Conservation (phyloP, 768 basidiomycete genomes). For the Cystobasidium ongulense region DNA sequence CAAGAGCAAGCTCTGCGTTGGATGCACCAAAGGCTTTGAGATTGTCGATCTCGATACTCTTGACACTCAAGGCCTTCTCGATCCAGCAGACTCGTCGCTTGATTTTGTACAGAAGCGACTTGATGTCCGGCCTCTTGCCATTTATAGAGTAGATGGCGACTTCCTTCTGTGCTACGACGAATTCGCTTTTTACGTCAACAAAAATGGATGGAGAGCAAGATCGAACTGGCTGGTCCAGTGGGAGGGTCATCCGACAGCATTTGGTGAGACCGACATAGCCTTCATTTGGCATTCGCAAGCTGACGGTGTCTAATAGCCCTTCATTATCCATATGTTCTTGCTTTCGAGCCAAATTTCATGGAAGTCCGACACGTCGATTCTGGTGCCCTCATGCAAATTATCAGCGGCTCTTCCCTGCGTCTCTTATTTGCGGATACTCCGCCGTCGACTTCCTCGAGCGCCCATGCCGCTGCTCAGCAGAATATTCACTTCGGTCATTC, state of each 20-base stretch:
- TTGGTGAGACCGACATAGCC: too few relatives aligned
- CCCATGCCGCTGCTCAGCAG: slow-evolving; percentile 2
- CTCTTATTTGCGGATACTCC: slow-evolving; percentile 90
- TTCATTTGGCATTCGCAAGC: slow-evolving; percentile 23
- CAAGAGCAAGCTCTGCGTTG: slow-evolving; percentile 93
- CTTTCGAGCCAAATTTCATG: slow-evolving; percentile 91
- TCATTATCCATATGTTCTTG: slow-evolving; percentile 91
- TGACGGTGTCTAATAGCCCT: slow-evolving; percentile 55
- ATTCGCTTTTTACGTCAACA: slow-evolving; percentile 98
- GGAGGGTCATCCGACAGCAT: slow-evolving; percentile 89
- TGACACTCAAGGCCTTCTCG: slow-evolving; percentile 90
- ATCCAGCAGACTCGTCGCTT: slow-evolving; percentile 79
- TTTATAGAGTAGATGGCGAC: slow-evolving; percentile 92
- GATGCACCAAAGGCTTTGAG: slow-evolving; percentile 94
- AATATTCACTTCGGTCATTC: neutral
- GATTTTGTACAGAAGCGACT: slow-evolving; percentile 89
- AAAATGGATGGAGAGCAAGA: slow-evolving; percentile 81
- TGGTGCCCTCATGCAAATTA: slow-evolving; percentile 83
- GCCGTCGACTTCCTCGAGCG: slow-evolving; percentile 65
- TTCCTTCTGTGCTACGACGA: slow-evolving; percentile 97
- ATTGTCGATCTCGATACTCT: slow-evolving; percentile 94
- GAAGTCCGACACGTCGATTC: slow-evolving; percentile 94
- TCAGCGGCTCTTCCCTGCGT: slow-evolving; percentile 55
- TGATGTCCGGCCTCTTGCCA: slow-evolving; percentile 83
- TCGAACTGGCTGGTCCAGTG: slow-evolving; percentile 91